Evolutionary conservation across 2,329 filamentous ascomycete genomes (phyloP).

Genomic region (Pseudocercospora musae): DNA sequence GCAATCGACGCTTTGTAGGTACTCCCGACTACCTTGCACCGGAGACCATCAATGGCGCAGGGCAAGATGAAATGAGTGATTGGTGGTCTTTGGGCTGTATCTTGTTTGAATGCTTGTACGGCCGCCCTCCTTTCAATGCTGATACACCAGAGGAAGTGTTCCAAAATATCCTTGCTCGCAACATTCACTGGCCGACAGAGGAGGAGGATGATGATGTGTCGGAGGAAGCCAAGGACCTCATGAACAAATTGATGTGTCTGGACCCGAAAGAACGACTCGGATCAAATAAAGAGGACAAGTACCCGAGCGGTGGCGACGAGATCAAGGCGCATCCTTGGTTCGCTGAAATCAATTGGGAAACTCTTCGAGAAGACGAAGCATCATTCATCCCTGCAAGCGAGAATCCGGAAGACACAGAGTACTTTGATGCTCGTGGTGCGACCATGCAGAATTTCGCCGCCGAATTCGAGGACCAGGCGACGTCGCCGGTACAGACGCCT

Average conservation of each 20-base stretch:
- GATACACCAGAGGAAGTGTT: slow-evolving; percentile 89
- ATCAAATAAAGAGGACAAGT: slow-evolving; percentile 80
- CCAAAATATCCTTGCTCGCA: slow-evolving; percentile 87
- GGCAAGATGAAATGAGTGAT: slow-evolving; percentile 97
- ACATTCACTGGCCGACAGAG: slow-evolving; percentile 88
- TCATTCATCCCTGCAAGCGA: slow-evolving; percentile 91
- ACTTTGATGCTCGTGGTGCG: slow-evolving; percentile 89
- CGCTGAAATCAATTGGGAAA: slow-evolving; percentile 80
- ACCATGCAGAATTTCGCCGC: slow-evolving; percentile 89
- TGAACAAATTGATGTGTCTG: slow-evolving; percentile 85
- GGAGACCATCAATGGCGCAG: slow-evolving; percentile 91
- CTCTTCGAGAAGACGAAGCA: slow-evolving; percentile 87
- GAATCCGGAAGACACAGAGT: slow-evolving; percentile 96
- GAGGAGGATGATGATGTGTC: slow-evolving; percentile 71
- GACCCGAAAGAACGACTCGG: slow-evolving; percentile 80
- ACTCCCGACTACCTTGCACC: slow-evolving; percentile 96
- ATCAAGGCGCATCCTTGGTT: slow-evolving; percentile 92
- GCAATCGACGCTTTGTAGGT: slow-evolving; percentile 86
- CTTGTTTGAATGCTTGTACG: slow-evolving; percentile 92
- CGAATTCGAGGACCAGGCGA: slow-evolving; percentile 85
- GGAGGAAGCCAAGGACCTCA: slow-evolving; percentile 84
- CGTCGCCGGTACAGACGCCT: slow-evolving; percentile 67
- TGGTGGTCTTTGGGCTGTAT: slow-evolving; percentile 99
- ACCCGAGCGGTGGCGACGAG: slow-evolving; percentile 78
- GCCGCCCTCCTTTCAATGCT: slow-evolving; percentile 90